Evolutionary conservation across 192 early-diverging fungal species (phyloP), one percentile per base, ranked within the genome.

Genomic region (Podila verticillata): DNA sequence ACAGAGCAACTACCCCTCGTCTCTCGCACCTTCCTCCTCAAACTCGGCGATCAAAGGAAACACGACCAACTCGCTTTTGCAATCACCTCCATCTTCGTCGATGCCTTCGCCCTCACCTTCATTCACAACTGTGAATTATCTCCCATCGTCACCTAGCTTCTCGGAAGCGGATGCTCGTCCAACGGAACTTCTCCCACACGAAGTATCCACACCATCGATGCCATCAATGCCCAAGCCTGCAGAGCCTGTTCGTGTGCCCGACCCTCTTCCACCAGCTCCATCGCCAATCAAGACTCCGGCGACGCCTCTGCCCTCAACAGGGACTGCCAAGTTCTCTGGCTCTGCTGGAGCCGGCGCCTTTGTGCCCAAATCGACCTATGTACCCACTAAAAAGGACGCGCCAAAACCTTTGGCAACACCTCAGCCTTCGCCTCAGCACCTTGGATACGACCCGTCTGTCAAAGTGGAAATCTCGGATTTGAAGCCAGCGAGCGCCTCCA

Each of bases 391-490:
- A 39, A 79, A 79, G 49, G 75, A 79, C n/a, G 47, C 60, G 0
- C 9, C 57, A 2, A 79, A 79, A 56, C 58, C 29, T 26, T 28
- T 30, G 28, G 10, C 39, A 4, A 29, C 48, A 15, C 70, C 54
- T 48, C 69, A 61, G n/a, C 54, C 57, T 4, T 57, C 61, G 20
- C 30, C 58, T 19, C 58, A 31, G 15, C 47, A 10, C 22, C 64
- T 10, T 22, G 51, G 24, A 7, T 79, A 57, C 47, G 75, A 79
- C 30, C 30, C 64, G 4, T 61, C 77, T 44, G 70, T 80, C 24
- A 80, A 80, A 22, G 70, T 72, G 9, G 70, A 80, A 56, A 34
- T 79, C 9, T 71, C 75, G 0, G 69, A 72, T 35, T 8, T 79
- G 35, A 79, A 26, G 32, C 32, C 68, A 7, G 1, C 57, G 30